Conservation (phyloP, 2,329 filamentous ascomycete species). For the Uncinocarpus reesii region DNA sequence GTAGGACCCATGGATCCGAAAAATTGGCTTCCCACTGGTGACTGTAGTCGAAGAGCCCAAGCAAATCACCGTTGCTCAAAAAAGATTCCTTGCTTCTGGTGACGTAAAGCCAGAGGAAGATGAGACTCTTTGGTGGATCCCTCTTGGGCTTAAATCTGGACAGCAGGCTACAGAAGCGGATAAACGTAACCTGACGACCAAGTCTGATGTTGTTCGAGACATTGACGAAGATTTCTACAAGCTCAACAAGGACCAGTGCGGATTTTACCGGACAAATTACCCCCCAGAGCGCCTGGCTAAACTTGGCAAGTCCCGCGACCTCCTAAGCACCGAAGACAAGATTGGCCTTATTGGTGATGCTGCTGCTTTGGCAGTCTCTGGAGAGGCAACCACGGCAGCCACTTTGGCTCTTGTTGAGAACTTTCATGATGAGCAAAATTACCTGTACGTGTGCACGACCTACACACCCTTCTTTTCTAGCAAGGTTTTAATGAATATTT, state of each 20-base stretch:
- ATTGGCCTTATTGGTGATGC: slow-evolving; percentile 87
- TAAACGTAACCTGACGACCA: slow-evolving; percentile 59
- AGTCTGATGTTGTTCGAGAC: slow-evolving; percentile 60
- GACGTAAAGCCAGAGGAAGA: slow-evolving; percentile 89
- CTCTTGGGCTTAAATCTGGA: slow-evolving; percentile 73
- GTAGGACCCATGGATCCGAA: slow-evolving; percentile 75
- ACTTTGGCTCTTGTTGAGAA: slow-evolving; percentile 74
- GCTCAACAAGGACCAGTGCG: slow-evolving; percentile 78
- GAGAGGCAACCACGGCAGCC: slow-evolving; percentile 69
- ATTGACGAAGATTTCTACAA: slow-evolving; percentile 72
- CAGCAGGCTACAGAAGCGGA: slow-evolving; percentile 52
- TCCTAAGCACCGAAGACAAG: slow-evolving; percentile 75
- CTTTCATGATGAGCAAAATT: slow-evolving; percentile 72
- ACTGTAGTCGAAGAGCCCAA: slow-evolving; percentile 68
- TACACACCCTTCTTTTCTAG: neutral
- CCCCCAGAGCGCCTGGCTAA: slow-evolving; percentile 71
- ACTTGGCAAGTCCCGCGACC: slow-evolving; percentile 65
- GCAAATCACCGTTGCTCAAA: slow-evolving; percentile 65
- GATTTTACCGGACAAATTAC: slow-evolving; percentile 90
- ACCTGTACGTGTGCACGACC: slow-evolving; percentile 47
- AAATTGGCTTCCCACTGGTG: slow-evolving; percentile 87
- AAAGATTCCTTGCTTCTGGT: slow-evolving; percentile 80
- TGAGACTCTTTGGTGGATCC: slow-evolving; percentile 89
- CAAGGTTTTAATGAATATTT: slow-evolving; percentile 17
- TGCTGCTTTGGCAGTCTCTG: slow-evolving; percentile 76